A percentile compares a stretch with the other conserved stretches of the same genome.
Evolutionary conservation across 257 asterid genomes (phyloP).

Genomic region (Solanum tarapatanum): DNA sequence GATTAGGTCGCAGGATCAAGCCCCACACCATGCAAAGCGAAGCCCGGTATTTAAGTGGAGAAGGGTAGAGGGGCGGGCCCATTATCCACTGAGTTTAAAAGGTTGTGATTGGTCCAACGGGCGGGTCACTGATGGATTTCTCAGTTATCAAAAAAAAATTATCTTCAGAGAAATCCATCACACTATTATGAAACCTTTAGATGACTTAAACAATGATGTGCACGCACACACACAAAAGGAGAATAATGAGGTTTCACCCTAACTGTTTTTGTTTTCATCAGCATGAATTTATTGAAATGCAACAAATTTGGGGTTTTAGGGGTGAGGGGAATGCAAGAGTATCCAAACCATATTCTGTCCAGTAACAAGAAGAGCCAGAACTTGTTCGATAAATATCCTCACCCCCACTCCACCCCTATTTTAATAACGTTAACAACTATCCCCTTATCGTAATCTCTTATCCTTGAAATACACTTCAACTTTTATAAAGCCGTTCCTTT

Average conservation of each 20-base stretch:
- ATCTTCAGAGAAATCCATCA: not conserved
- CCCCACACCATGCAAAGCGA: too few species aligned
- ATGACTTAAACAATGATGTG: not conserved
- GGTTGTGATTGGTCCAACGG: too few species aligned
- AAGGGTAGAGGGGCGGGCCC: too few species aligned
- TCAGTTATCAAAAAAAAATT: not conserved
- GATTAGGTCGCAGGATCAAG: too few species aligned
- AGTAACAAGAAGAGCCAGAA: too few species aligned
- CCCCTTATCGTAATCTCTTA: not conserved
- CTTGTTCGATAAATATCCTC: not conserved
- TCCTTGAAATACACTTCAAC: too few species aligned
- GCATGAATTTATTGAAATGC: not conserved
- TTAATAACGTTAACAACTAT: too few species aligned
- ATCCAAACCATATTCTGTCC: too few species aligned
- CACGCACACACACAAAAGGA: not conserved
- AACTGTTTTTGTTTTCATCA: not conserved
- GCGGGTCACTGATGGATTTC: too few species aligned
- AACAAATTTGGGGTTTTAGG: not conserved
- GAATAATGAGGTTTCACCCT: not conserved
- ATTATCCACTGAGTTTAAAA: too few species aligned
- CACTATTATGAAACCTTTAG: not conserved
- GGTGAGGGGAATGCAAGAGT: not conserved
- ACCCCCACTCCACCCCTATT: too few species aligned
- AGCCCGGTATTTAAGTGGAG: too few species aligned
- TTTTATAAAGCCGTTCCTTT: not conserved